phyloP scores from a whole-genome alignment of 1,284 basidiomycete species.

The Porodaedalea pini region DNA sequence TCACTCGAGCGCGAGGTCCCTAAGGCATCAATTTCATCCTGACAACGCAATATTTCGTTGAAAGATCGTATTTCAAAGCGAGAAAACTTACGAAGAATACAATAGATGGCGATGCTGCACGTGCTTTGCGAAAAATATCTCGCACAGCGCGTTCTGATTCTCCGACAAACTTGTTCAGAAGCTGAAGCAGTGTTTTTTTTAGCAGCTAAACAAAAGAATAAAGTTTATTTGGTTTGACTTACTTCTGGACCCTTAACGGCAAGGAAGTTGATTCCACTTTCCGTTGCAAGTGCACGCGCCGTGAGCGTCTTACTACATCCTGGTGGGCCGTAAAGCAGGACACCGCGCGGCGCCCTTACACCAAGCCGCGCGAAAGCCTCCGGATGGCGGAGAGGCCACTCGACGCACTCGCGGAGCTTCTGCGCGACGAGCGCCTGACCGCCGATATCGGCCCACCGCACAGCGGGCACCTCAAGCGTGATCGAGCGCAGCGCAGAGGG shows the following conservation, averaged over 20 bases:
- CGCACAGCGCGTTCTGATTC: conserved; percentile 94
- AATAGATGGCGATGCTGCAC: conserved; percentile 91
- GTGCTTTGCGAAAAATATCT: conserved; percentile 93
- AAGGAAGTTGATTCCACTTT: conserved; percentile 95
- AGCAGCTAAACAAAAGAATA: not conserved
- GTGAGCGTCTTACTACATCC: conserved; percentile 97
- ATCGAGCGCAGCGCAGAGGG: conserved; percentile 95
- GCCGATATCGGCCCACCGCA: conserved; percentile 87
- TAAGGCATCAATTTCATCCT: conserved; percentile 98
- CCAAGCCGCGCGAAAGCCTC: conserved; percentile 86
- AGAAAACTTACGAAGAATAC: conserved; percentile 82
- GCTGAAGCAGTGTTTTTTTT: conserved; percentile 42
- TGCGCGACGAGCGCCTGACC: conserved; percentile 80
- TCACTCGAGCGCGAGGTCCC: conserved; percentile 73
- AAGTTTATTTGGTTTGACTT: conserved; percentile 24
- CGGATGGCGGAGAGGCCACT: conserved; percentile 91
- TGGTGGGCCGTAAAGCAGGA: conserved; percentile 94
- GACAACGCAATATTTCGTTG: conserved; percentile 11
- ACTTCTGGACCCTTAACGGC: conserved; percentile 98
- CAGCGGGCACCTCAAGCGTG: conserved; percentile 81
- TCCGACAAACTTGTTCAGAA: conserved; percentile 95
- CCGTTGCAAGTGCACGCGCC: conserved; percentile 90
- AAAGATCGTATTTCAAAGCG: conserved; percentile 2
- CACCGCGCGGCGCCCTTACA: conserved; percentile 84
- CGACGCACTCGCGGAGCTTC: conserved; percentile 83